Percentiles rank a stretch among this genome's conserved stretches.
These are phyloP conservation scores for Chaetomium cochliodes DNA, from an alignment of 495 filamentous ascomycete genomes.

Conservation along the genomic window DNA sequence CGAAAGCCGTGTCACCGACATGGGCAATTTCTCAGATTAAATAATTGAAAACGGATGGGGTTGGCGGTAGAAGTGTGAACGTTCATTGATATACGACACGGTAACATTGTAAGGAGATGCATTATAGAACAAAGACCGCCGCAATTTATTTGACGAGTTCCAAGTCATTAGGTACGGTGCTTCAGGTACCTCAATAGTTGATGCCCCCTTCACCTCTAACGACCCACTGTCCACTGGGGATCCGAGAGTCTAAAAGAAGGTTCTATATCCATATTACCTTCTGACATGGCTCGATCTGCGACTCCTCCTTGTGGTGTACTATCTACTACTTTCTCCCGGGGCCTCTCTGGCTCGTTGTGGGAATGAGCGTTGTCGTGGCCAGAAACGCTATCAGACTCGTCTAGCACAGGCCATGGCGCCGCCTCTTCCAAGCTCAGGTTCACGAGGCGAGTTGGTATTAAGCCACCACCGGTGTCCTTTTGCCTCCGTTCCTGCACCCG, in stretches of 20 bases:
- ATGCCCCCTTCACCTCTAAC: neutral
- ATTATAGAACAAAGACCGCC: neutral
- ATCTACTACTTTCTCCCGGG: neutral
- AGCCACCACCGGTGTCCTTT: neutral
- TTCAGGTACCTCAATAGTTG: too few relatives aligned
- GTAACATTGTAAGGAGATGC: neutral
- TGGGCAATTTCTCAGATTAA: too few relatives aligned
- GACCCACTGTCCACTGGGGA: neutral
- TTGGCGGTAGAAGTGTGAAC: too few relatives aligned
- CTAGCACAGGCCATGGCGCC: neutral
- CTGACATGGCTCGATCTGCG: neutral
- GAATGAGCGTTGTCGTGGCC: neutral
- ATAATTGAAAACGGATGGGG: too few relatives aligned
- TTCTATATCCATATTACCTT: neutral
- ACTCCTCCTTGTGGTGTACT: neutral
- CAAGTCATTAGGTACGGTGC: too few relatives aligned
- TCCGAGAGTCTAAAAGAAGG: neutral
- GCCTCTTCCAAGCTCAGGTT: conserved; percentile 8
- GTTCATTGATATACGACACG: neutral
- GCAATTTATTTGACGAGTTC: too few relatives aligned
- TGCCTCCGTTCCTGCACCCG: neutral
- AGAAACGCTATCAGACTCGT: neutral
- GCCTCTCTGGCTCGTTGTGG: neutral
- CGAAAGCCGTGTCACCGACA: too few relatives aligned
- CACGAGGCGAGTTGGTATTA: neutral